Conservation (phyloP, 2,329 filamentous ascomycete species). For the Fusarium anguioides region DNA sequence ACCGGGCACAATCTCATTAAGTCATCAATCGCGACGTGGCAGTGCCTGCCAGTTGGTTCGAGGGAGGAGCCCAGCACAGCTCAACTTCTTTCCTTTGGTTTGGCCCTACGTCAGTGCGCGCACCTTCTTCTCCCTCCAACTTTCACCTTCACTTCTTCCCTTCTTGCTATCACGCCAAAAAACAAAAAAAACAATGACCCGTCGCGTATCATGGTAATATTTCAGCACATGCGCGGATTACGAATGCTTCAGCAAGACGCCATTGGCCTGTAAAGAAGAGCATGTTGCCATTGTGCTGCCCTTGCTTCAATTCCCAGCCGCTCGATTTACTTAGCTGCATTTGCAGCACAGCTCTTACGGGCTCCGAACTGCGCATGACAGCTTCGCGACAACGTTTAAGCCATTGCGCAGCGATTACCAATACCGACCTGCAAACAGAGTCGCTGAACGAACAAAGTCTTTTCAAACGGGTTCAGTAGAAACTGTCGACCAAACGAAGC, state of each 20-base stretch:
- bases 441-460: constrained; percentile 10
- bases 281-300: constrained; percentile 37
- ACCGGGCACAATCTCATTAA: constrained; percentile 22
- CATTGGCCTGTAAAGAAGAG: constrained; percentile 40
- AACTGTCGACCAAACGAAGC: not conserved
- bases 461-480: not conserved
- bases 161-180: constrained; percentile 2
- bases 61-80: constrained; percentile 18
- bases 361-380: constrained; percentile 26
- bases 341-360: constrained; percentile 13
- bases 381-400: constrained; percentile 26
- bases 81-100: constrained; percentile 3
- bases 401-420: constrained; percentile 21
- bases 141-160: constrained; percentile 10
- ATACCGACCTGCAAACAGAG: constrained; percentile 8
- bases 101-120: constrained; percentile 23
- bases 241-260: constrained; percentile 25
- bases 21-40: constrained; percentile 18
- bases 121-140: constrained; percentile 3
- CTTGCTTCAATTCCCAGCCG: constrained; percentile 29
- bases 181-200: constrained; percentile 1
- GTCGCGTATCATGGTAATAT: constrained; percentile 27
- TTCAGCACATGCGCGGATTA: constrained; percentile 24
- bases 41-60: constrained; percentile 8
- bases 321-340: constrained; percentile 25